Base-by-base conservation (phyloP, 2,329 filamentous ascomycete species). In the Colletotrichum agaves region DNA sequence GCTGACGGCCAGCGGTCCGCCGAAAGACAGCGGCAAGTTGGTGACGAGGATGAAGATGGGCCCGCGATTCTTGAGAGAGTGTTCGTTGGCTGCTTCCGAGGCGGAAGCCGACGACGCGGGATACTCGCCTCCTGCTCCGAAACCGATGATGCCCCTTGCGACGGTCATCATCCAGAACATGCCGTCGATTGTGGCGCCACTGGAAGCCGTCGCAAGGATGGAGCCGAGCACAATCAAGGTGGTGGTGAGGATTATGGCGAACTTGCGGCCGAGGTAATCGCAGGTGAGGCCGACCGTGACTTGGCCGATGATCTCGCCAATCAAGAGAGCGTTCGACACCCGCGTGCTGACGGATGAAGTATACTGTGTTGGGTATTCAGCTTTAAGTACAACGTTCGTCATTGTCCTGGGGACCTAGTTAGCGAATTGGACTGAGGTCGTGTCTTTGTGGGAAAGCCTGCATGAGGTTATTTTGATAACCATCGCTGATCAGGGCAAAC, bases 111-210 rank as follows among this genome's bases (percentile, higher is more conserved):
- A 81, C 4, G 80, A 81, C 6, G 82, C 82, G 4, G 82, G 82
- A 73, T 85, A 84, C 73, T 84, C 82, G 60, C 81, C 76, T 21
- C 78, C 75, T 11, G 81, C 78, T 63, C 84, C 83, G 33, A 85
- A 83, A 5, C 84, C 82, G 39, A 82, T 80, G 37, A 84, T 78
- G 5, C 84, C 84, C 46, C 84, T 78, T 5, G 82, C 78, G 17
- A 85, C 74, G 0, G 81, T 84, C 77, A 85, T 76, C 79, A 85
- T 85, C 83, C 83, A 85, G 62, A 84, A 82, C 82, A 86, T 85
- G 63, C 81, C 82, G 17, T 81, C 67, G 35, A 81, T 78, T 2
- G 82, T 85, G 5, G 75, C 70, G 10, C 83, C 83, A 62, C 82
- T 75, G 1, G 81, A 77, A 2, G 82, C 83, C 8, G 81, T 82